A percentile compares a stretch with the other conserved stretches of the same genome.
Conservation (phyloP, 2,329 filamentous ascomycete genomes). For the Sclerotinia subarctica region DNA sequence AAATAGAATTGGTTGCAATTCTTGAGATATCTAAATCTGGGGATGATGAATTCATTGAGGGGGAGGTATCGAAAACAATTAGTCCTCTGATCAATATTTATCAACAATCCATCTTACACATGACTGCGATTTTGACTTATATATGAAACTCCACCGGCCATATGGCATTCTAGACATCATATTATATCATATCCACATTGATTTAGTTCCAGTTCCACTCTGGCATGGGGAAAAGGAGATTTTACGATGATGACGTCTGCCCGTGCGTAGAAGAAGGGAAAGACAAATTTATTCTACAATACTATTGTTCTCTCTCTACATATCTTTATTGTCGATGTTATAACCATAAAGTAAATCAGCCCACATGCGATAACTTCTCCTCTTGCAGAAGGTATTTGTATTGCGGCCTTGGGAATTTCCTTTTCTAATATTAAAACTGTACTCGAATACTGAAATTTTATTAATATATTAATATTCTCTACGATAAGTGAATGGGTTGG, state of each 20-base stretch:
- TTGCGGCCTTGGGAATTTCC: not conserved
- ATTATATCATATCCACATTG: not conserved
- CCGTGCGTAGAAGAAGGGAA: not conserved
- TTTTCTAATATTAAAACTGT: not conserved
- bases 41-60: not conserved
- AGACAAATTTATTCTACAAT: too few relatives aligned
- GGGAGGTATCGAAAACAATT: not conserved
- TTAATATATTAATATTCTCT: too few relatives aligned
- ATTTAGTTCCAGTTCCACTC: slow-evolving; percentile 6
- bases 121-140: not conserved
- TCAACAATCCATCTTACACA: not conserved
- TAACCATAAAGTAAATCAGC: not conserved
- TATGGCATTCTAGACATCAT: not conserved
- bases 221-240: not conserved
- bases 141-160: not conserved
- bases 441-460: not conserved
- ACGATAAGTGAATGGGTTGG: not conserved
- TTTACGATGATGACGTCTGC: slow-evolving; percentile 1
- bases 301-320: not conserved
- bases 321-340: not conserved
- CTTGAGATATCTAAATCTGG: not conserved
- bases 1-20: not conserved
- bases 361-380: not conserved
- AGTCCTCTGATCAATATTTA: not conserved
- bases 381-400: not conserved